Evolutionary conservation across 257 asterid genomes (phyloP), one percentile per base, ranked within the genome.

Genomic region (Coffea eugenioides): DNA sequence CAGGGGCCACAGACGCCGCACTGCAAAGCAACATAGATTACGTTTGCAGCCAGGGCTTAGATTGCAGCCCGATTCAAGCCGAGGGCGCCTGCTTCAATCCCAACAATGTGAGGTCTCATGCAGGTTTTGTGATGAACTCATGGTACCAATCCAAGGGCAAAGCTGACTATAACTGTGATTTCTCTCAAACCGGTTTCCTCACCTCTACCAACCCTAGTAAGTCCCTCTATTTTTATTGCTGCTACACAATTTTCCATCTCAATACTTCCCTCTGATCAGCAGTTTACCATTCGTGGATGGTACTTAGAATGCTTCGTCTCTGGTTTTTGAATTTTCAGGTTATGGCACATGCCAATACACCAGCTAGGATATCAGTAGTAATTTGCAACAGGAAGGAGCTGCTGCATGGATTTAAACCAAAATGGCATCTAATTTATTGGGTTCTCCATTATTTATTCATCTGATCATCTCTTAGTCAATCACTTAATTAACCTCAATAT

Each of bases 71-170:
- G 21, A 85, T 93, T 54, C 90, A 92, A 79, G 83, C 85, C 0
- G 94, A 91, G 2, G 98, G 97, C 8, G 70, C 85, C 8, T 94
- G 97, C 82, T 91, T 87, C 81, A 46, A 76, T 36, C 97, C 98
- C 16, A 82, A 83, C 85, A 86, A 82, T 18, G 66, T 87, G 16
- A 27, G 78, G 88, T 66, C 79, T 20, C 98, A 93, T 25, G 97
- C 97, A 1, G 49, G 97, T 3, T 94, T 45, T 70, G 64, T 80
- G 31, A 94, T 94, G 98, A 91, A 94, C 71, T 77, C 87, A 4
- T 93, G 81, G 88, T 94, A 88, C 67, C 97, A 93, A 75, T 64
- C 76, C 2, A 80, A 88, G 43, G 98, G 98, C 5, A 87, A 84
- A 6, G 75, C 85, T 34, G 91, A 84, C 74, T 83, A 76, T 82